These are phyloP conservation scores for Senecio squalidus DNA, from an alignment of 140 eudicot genomes.

Conservation along the genomic window DNA sequence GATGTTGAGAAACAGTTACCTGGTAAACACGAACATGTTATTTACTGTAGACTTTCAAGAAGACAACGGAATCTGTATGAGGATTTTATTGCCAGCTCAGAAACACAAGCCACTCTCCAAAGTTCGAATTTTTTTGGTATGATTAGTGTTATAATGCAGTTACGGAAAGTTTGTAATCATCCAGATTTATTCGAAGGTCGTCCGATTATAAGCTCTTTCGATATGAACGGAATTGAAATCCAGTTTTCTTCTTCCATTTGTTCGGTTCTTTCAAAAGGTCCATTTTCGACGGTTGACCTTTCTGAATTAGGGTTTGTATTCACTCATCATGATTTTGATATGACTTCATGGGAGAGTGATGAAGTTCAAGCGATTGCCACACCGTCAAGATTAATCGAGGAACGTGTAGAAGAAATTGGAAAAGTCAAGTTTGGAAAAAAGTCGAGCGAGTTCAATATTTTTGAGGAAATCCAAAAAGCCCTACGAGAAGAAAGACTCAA, in stretches of 20 bases:
- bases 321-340: constrained; percentile 72
- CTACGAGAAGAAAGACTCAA: constrained; percentile 65
- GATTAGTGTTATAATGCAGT: constrained; percentile 97
- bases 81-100: constrained; percentile 96
- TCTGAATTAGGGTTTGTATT: constrained; percentile 66
- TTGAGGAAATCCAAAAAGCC: constrained; percentile 81
- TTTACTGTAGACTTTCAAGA: constrained; percentile 90
- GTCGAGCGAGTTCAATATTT: constrained; percentile 56
- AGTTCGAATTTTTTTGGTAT: constrained; percentile 91
- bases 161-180: constrained; percentile 97
- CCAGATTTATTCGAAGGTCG: constrained; percentile 99
- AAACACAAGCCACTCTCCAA: constrained; percentile 89
- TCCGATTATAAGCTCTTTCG: constrained; percentile 91
- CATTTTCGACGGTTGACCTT: constrained; percentile 67
- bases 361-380: constrained; percentile 79
- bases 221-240: constrained; percentile 71
- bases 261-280: constrained; percentile 49
- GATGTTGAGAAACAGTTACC: constrained; percentile 99
- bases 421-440: constrained; percentile 28
- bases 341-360: constrained; percentile 93
- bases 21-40: constrained; percentile 77
- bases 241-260: constrained; percentile 80
- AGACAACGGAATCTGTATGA: constrained; percentile 94
- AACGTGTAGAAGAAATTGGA: constrained; percentile 34
- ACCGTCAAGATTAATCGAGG: constrained; percentile 64